Base-by-base conservation (phyloP, 2,329 filamentous ascomycete species). In the Cylindrodendrum hubeiense region DNA sequence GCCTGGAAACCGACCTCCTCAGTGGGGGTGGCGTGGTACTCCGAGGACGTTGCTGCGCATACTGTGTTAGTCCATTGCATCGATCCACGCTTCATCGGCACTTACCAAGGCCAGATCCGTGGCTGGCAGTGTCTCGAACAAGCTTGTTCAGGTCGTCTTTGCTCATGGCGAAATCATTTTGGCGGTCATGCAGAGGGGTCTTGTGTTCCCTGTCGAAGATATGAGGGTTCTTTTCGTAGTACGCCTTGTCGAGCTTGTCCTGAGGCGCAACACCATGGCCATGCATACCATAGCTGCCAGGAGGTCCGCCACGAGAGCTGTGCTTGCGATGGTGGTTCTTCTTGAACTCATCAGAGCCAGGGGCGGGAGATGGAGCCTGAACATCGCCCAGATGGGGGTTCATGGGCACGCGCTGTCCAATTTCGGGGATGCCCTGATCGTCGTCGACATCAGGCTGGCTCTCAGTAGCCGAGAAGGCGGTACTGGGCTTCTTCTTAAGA, bases 361-460 rank as follows among this genome's bases (percentile, higher is more conserved):
- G 91, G 3, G 90, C 88, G 1, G 95, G 94, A 2, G 95, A 96
- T 3, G 96, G 96, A 15, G 96, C 96, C 82, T 99, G 96, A 10
- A 98, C 96, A 77, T 98, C 95, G 67, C 96, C 96, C 46, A 96
- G 93, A 77, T 96, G 89, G 57, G 91, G 92, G 77, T 96, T 92
- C 93, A 99, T 96, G 53, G 96, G 96, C 41, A 99, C 95, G 76
- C 95, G 92, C 75, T 93, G 89, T 51, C 95, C 95, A 71, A 98
- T 96, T 77, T 97, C 93, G 2, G 95, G 95, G 73, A 98, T 97
- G 22, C 95, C 95, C 60, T 94, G 90, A 69, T 96, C 93, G 49
- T 95, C 92, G 19, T 91, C 91, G 43, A 81, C 76, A 68, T 90
- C 81, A 43, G 75, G 72, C 22, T 79, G 80, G 49, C 85, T 83